Percentiles rank a stretch among this genome's conserved stretches.
phyloP scores from a whole-genome alignment of 371 early-diverging fungal species.

The Ecytonucleospora hepatopenaei region DNA sequence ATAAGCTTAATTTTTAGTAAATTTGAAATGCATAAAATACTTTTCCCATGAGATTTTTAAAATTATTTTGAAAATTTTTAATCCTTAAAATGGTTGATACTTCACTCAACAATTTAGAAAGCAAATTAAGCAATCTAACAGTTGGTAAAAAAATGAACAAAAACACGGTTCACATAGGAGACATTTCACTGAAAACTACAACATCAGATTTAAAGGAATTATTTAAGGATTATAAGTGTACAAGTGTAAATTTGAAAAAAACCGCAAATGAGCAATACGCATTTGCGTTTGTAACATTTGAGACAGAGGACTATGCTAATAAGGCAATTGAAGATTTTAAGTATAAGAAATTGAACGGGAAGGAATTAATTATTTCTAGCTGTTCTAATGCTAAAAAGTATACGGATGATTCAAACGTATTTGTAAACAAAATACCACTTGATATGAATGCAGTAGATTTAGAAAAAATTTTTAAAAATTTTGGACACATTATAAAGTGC shows the following conservation, averaged over 20 bases:
- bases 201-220: constrained; percentile 49
- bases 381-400: constrained; percentile 34
- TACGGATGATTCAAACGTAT: constrained; percentile 70
- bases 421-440: constrained; percentile 85
- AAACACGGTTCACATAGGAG: constrained; percentile 47
- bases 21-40: no score
- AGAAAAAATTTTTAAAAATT: constrained; percentile 92
- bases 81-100: background rate
- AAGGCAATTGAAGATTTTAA: constrained; percentile 48
- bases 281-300: constrained; percentile 54
- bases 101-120: background rate
- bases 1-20: no score
- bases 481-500: constrained; percentile 89
- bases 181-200: constrained; percentile 41
- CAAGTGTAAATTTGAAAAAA: constrained; percentile 33
- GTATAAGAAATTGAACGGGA: constrained; percentile 44
- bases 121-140: background rate
- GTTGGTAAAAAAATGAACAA: constrained; percentile 12
- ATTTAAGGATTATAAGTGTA: constrained; percentile 41
- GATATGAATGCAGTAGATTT: constrained; percentile 63
- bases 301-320: constrained; percentile 35
- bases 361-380: constrained; percentile 41
- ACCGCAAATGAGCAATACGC: constrained; percentile 22
- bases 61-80: background rate
- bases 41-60: no score